Evolutionary conservation across 2,329 filamentous ascomycete genomes (phyloP), one percentile per base, ranked within the genome.

Genomic region (Hymenoscyphus salicellus): DNA sequence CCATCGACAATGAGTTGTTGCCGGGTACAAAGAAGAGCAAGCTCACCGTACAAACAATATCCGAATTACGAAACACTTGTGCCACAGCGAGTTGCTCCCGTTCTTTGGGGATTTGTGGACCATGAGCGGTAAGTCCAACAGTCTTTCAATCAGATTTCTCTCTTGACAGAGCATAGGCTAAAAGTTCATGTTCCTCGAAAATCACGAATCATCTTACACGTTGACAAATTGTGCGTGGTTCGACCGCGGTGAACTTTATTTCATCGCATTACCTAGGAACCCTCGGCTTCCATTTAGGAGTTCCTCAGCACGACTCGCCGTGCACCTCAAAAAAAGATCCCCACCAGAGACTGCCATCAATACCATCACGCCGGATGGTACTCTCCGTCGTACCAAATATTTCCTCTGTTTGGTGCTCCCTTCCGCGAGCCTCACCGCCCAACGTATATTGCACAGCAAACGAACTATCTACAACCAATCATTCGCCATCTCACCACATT

Each of bases 221-320:
- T 52, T 52, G 46, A 26, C 20, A 23, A 14, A 52, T 14, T 52
- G 20, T 23, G 46, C 20, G 46, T 23, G 46, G 20, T 52, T 23
- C 46, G 8, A 23, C n/a, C 26, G 23, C 20, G 23, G 2, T 30
- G 36, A 49, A 49, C 58, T 49, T 28, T 30, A 52, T 49, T 60
- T 33, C 43, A 60, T 43, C 8, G 20, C 30, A 60, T 33, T 49
- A 52, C 11, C 46, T 52, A 20, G 46, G 20, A 52, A 26, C 46
- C 46, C 20, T 52, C 46, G 46, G 8, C 46, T 52, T 52, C 20
- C 20, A 23, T 32, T 28, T 49, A 16, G 41, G 11, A 23, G 6
- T 32, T 49, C 38, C 23, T 52, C 43, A 32, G 30, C 23, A 60
- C 58, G 43, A 60, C 38, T 60, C 58, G 46, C 16, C 17, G 26